Base-by-base conservation (phyloP, 352 stramenopile genomes). In the Globisporangium canariense region DNA sequence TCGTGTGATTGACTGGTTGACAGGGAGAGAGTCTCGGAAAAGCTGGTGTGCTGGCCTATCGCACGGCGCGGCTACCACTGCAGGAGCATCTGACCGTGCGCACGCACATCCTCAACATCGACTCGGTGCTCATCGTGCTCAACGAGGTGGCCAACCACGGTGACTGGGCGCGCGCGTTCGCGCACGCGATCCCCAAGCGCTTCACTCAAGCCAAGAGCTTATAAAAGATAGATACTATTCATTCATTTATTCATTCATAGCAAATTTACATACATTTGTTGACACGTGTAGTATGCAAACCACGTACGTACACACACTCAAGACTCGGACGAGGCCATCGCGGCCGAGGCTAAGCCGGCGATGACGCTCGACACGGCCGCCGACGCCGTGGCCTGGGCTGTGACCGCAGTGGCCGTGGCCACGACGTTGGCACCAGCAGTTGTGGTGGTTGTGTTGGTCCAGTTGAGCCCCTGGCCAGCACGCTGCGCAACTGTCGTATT, bases 401-500 rank as follows among this genome's bases (percentile, higher is more conserved):
- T 25, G 13, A 22, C 28, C 2, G 51, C 36, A 28, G 47, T 58
- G 32, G 45, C 53, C 3, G 14, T 22, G 8, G 7, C 20, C 9
- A 41, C 34, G 1, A 3, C 18, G 5, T 68, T 76, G 30, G 75
- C 65, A 14, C 8, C 36, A 41, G 36, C 36, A 0, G 70, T 73
- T 2, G 69, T 73, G 25, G 71, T 65, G 2, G 71, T 58, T 34
- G 78, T 28, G 36, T 78, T 86, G 9, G 82, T 94, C 88, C 86
- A 96, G 56, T 94, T 96, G 49, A 96, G 79, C 4, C 86, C 86
- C 65, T 96, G 88, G 11, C 86, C 88, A 9, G 85, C 86, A 47
- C 88, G 81, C 74, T 96, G 88, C 9, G 86, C 88, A n/a, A 95
- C 83, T 0, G 86, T 94, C 55, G 88, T 96, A 66, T 95, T 95